These are phyloP conservation scores for Penicillium crystallinum DNA, from an alignment of 495 filamentous ascomycete species.

Conservation along the genomic window DNA sequence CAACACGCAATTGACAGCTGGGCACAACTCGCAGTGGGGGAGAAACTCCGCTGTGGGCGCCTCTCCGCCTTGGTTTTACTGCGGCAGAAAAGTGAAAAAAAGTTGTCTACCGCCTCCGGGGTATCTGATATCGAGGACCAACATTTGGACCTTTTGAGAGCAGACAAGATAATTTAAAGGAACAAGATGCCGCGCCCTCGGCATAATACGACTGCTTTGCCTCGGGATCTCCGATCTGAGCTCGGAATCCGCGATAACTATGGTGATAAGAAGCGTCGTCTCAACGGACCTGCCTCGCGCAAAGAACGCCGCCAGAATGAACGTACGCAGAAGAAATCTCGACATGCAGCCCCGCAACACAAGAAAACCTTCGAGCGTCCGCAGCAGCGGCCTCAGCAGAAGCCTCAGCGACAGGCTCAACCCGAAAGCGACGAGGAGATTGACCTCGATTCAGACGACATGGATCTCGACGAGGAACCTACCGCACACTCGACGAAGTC, in stretches of 20 bases:
- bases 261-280: conserved; percentile 36
- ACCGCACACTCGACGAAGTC: conserved; percentile 9
- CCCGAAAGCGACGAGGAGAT: conserved; percentile 24
- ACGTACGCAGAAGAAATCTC: conserved; percentile 50
- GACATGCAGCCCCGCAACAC: conserved; percentile 13
- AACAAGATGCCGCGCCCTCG: conserved; percentile 36
- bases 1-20: conserved; percentile 13
- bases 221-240: conserved; percentile 54
- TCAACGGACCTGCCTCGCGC: conserved; percentile 39
- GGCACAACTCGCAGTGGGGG: conserved; percentile 14
- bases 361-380: conserved; percentile 15
- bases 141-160: not conserved
- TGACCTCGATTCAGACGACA: conserved; percentile 20
- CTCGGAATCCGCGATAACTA: conserved; percentile 47
- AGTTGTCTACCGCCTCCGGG: conserved; percentile 14
- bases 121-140: not conserved
- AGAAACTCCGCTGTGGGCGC: conserved; percentile 25
- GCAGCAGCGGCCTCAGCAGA: conserved; percentile 1
- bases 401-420: not conserved
- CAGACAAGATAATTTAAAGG: not conserved
- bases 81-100: conserved; percentile 24
- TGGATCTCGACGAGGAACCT: conserved; percentile 3
- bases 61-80: conserved; percentile 19
- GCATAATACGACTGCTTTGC: conserved; percentile 59
- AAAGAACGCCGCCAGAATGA: conserved; percentile 60